Conservation (phyloP, 1,284 basidiomycete species). For the Erythrobasidium hasegawianum region DNA sequence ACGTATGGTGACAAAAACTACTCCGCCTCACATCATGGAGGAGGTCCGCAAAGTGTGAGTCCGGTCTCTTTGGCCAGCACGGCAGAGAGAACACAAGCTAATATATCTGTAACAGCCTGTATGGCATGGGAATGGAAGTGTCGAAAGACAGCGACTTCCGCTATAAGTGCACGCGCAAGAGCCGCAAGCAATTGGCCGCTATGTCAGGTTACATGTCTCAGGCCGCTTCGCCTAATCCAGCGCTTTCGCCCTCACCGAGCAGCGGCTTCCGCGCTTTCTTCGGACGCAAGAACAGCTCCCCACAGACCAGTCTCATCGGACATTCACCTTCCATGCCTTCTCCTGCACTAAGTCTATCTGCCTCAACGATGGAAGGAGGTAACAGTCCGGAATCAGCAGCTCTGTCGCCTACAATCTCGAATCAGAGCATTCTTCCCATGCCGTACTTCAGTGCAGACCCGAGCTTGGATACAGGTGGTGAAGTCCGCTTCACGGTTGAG, state of each 20-base stretch:
- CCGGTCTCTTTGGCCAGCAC: no score
- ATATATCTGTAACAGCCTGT: slow-evolving; percentile 51
- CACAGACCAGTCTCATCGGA: slow-evolving; percentile 11
- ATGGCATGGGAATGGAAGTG: slow-evolving; percentile 86
- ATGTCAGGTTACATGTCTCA: slow-evolving; percentile 44
- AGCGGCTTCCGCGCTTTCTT: slow-evolving; percentile 35
- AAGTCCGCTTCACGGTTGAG: slow-evolving; percentile 92
- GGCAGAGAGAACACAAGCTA: no score
- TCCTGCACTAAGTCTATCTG: slow-evolving; percentile 32
- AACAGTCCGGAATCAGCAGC: slow-evolving; percentile 36
- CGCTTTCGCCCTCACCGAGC: slow-evolving; percentile 32
- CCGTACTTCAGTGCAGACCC: slow-evolving; percentile 69
- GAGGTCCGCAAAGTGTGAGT: slow-evolving; percentile 58
- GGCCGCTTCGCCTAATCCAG: slow-evolving; percentile 40
- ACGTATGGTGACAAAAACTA: slow-evolving; percentile 77
- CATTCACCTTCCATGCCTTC: slow-evolving; percentile 33
- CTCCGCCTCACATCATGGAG: slow-evolving; percentile 80
- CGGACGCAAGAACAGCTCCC: slow-evolving; percentile 34
- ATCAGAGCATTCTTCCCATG: slow-evolving; percentile 38
- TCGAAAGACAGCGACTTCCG: slow-evolving; percentile 83
- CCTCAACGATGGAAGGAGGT: slow-evolving; percentile 27
- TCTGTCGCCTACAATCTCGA: slow-evolving; percentile 36
- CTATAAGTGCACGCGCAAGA: slow-evolving; percentile 46
- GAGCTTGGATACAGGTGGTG: slow-evolving; percentile 70
- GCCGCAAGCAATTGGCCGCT: slow-evolving; percentile 44